phyloP scores from a whole-genome alignment of 164 flowering plant species.

The Vitis riparia region DNA sequence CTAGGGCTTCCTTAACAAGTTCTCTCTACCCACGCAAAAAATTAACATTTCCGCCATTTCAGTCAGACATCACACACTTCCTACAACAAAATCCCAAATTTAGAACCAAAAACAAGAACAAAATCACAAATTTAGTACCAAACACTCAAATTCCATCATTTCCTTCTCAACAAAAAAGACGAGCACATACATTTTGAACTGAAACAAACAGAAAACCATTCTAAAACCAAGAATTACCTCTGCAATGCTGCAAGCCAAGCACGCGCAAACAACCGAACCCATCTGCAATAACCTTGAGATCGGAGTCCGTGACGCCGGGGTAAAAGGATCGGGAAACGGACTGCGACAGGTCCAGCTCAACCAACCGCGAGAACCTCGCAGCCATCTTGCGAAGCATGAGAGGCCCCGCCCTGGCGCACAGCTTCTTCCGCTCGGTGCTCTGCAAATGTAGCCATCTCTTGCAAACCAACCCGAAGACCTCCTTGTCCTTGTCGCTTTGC shows the following conservation, averaged over 20 bases:
- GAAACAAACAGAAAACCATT: neutral
- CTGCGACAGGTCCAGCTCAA: conserved; percentile 82
- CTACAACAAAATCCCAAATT: too few relatives aligned
- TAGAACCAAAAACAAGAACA: too few relatives aligned
- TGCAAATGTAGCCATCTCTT: conserved; percentile 85
- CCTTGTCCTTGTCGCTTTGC: conserved; percentile 66
- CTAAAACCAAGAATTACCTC: conserved; percentile 42
- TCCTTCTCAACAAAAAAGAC: too few relatives aligned
- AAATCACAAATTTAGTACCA: too few relatives aligned
- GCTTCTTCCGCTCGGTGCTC: conserved; percentile 84
- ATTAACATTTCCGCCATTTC: too few relatives aligned
- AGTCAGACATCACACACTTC: too few relatives aligned
- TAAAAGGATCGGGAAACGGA: conserved; percentile 75
- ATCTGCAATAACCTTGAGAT: conserved; percentile 71
- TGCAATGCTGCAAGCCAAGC: conserved; percentile 66
- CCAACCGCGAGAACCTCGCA: conserved; percentile 56
- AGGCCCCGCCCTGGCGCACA: conserved; percentile 88
- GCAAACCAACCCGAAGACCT: conserved; percentile 80
- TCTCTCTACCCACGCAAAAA: too few relatives aligned
- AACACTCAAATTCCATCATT: too few relatives aligned
- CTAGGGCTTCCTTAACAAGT: too few relatives aligned
- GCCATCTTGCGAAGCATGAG: conserved; percentile 77
- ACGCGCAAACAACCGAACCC: conserved; percentile 56
- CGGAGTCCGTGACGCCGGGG: conserved; percentile 88
- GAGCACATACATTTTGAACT: neutral